These are phyloP conservation scores for Holtermannia corniformis DNA, from an alignment of 768 basidiomycete species.

Conservation along the genomic window DNA sequence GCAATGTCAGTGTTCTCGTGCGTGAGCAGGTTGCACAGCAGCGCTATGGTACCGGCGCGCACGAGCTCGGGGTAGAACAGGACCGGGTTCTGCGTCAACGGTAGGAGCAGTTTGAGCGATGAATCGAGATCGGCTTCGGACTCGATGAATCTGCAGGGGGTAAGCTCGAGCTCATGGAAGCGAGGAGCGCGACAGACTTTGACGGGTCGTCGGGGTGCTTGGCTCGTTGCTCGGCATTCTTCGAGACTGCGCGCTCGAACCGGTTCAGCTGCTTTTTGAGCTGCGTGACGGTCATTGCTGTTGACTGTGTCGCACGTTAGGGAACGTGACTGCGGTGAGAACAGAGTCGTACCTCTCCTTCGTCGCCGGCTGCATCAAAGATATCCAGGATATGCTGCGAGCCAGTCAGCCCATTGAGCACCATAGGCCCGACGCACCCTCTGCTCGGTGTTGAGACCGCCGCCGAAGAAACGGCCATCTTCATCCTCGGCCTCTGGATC, in stretches of 20 bases:
- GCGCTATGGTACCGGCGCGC: slow-evolving; percentile 57
- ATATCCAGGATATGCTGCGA: slow-evolving; percentile 69
- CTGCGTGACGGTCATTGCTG: slow-evolving; percentile 58
- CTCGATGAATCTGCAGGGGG: slow-evolving; percentile 76
- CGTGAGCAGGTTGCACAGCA: slow-evolving; percentile 73
- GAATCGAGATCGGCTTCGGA: slow-evolving; percentile 91
- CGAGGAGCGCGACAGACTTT: slow-evolving; percentile 50
- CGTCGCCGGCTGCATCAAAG: slow-evolving; percentile 66
- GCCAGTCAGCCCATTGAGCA: neutral
- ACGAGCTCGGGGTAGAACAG: slow-evolving; percentile 85
- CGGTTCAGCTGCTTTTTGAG: slow-evolving; percentile 64
- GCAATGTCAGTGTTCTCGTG: slow-evolving; percentile 97
- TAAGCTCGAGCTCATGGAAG: neutral
- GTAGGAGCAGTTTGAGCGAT: slow-evolving; percentile 75
- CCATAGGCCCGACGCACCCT: slow-evolving; percentile 46
- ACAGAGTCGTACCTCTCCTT: slow-evolving; percentile 52
- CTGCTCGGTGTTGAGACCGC: slow-evolving; percentile 83
- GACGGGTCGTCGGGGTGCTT: slow-evolving; percentile 87
- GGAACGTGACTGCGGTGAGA: slow-evolving; percentile 1
- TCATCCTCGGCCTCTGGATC: slow-evolving; percentile 50
- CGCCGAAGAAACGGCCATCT: slow-evolving; percentile 86
- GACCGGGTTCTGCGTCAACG: slow-evolving; percentile 72
- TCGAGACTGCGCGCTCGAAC: slow-evolving; percentile 81
- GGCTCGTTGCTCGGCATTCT: slow-evolving; percentile 93
- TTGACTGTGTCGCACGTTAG: slow-evolving; percentile 31